Evolutionary conservation across 2,329 filamentous ascomycete species (phyloP).

Genomic region (Pseudogymnoascus sp.): DNA sequence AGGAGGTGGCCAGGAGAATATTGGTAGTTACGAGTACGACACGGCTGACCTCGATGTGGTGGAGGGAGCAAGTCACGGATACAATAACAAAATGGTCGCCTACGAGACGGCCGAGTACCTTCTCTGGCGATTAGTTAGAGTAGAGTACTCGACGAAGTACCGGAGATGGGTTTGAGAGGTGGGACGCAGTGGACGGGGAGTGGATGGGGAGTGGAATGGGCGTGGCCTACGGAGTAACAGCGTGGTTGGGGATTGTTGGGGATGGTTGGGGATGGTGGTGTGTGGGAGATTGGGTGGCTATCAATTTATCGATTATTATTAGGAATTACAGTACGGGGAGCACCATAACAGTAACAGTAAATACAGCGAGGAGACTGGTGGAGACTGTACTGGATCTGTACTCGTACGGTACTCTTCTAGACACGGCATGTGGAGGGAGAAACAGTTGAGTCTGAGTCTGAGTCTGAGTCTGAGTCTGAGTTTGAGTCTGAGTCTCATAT

Average conservation of each 20-base stretch:
- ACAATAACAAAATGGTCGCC: background rate
- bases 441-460: background rate
- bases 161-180: background rate
- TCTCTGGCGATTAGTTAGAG: background rate
- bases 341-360: background rate
- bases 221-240: background rate
- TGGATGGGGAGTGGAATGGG: conserved; percentile 1
- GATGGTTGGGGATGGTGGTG: background rate
- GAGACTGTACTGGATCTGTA: too few species aligned
- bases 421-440: conserved; percentile 1
- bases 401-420: background rate
- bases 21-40: background rate
- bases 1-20: background rate
- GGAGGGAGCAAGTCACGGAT: background rate
- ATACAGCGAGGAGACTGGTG: background rate
- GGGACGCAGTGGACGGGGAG: too few species aligned
- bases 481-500: too few species aligned
- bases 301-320: background rate
- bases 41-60: background rate
- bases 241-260: background rate
- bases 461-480: too few species aligned
- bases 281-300: conserved; percentile 5
- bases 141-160: background rate
- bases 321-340: background rate
- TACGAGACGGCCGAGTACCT: background rate